Base-by-base conservation (phyloP, 768 basidiomycete species). In the Solioccasus polychromus region DNA sequence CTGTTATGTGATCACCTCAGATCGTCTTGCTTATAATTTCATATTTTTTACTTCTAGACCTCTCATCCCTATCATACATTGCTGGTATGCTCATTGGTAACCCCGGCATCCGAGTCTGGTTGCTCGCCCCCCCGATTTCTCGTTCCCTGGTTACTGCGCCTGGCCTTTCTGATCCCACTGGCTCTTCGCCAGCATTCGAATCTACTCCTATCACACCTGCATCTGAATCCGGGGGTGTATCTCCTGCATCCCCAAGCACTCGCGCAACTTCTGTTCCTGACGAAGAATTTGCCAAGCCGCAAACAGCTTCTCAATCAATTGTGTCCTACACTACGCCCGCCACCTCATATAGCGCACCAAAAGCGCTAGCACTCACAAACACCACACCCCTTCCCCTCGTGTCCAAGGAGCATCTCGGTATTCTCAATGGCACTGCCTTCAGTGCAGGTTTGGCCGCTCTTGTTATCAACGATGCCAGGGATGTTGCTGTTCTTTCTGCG, bases 351-450 rank as follows among this genome's bases (percentile, higher is more conserved):
- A 24, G 56, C 8, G 60, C 64, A 11, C n/a, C 58, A n/a, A 71
- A 77, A 40, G 88, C 85, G 0, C 73, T 90, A 24, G 68, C 71
- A 2, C 71, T 71, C 18, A 82, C 87, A 51, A 67, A 72, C 30
- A 78, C 90, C 22, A 65, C 73, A 34, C 85, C 88, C 2, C 73
- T 92, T 44, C 68, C 78, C 20, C 77, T 89, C 14, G 77, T 73
- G 3, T 82, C 82, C 14, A 90, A 90, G 63, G 88, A 90, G 43
- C 87, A 88, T 51, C 75, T 89, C 12, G 88, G 88, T 11, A 79
- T 90, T 40, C 67, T 89, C 32, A 93, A 93, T 60, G 92, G 91
- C 39, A 91, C 90, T 2, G 87, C 88, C 0, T 91, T 91, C 66
- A 87, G 85, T 26, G 82, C 90, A 0, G 82, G 87, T 7, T 78